Evolutionary conservation across 768 basidiomycete genomes (phyloP), one percentile per base, ranked within the genome.

Genomic region (Hericium erinaceus): DNA sequence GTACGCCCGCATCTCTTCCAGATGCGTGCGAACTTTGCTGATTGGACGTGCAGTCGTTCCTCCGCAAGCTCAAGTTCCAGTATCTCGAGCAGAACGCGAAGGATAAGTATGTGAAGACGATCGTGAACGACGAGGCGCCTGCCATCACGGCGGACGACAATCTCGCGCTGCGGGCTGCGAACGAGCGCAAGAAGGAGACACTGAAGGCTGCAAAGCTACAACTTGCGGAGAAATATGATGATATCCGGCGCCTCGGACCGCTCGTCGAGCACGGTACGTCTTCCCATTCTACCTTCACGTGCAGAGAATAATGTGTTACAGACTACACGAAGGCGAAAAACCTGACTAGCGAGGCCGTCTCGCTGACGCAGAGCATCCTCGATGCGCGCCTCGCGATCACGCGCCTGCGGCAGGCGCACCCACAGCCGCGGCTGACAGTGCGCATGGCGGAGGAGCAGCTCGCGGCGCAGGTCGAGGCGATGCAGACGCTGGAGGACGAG

Each of bases 21-120:
- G 9, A 20, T n/a, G 8, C 50, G 9, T 22, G 11, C 24, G 20
- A 16, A 26, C 54, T 20, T 48, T 16, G 16, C 28, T 26, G 28
- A n/a, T 2, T 12, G 41, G 39, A 16, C 52, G n/a, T 2, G 15
- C 54, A 89, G 89, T 75, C 83, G 7, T 89, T 84, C 63, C 74
- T 92, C 18, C 78, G 85, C 22, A 89, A 89, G 64, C 80, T 94
- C 26, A 95, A 95, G 70, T 92, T 91, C 65, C 87, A 89, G 61
- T 93, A 92, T 66, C 73, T 93, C 16, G 91, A 95, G 65, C 89
- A 92, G 68, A 89, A 92, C 62, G 89, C 93, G 3, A 95, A 95
- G 67, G 83, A 91, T 64, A 85, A 87, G 70, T 95, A 94, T 65
- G 78, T 93, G 64, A 87, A 87, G 68, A 84, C 83, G 0, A 92